These are phyloP conservation scores for Thalassia testudinum DNA, from an alignment of 116 monocot genomes.

Conservation along the genomic window DNA sequence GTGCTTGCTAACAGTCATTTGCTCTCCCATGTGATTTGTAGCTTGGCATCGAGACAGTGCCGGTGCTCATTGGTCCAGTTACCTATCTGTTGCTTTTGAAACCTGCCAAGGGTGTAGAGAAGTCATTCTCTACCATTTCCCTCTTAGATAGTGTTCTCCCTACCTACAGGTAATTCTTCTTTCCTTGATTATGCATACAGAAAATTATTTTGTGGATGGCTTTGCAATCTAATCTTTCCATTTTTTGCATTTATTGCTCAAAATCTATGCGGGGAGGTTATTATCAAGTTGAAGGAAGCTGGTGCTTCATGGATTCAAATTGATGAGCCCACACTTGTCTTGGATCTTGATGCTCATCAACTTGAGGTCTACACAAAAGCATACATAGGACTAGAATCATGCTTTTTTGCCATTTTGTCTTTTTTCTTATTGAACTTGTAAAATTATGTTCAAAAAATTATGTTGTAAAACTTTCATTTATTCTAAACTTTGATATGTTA, in stretches of 20 bases:
- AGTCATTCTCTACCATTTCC: conserved; percentile 27
- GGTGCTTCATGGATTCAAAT: conserved; percentile 75
- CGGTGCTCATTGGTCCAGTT: conserved; percentile 44
- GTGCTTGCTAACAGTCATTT: too few relatives aligned
- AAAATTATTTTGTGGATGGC: background rate
- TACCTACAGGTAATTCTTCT: conserved; percentile 32
- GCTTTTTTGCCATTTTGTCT: conserved; percentile 39
- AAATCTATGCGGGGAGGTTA: conserved; percentile 30
- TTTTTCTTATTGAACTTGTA: too few relatives aligned
- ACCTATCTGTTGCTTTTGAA: conserved; percentile 48
- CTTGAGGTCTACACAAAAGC: conserved; percentile 40
- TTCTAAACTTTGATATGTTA: too few relatives aligned
- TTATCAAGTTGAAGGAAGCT: conserved; percentile 53
- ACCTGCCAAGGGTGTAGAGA: conserved; percentile 36
- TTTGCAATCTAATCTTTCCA: background rate
- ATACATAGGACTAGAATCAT: conserved; percentile 50
- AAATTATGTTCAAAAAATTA: too few relatives aligned
- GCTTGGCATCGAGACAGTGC: conserved; percentile 40
- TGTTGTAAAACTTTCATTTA: too few relatives aligned
- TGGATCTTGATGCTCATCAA: conserved; percentile 53
- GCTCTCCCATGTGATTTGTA: conserved; percentile 4
- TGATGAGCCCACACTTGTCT: conserved; percentile 58
- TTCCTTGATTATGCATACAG: too few relatives aligned
- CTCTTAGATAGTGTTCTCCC: conserved; percentile 27
- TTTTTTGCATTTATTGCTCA: background rate